phyloP scores from a whole-genome alignment of 495 filamentous ascomycete species.

The Aspergillus saccharolyticus region DNA sequence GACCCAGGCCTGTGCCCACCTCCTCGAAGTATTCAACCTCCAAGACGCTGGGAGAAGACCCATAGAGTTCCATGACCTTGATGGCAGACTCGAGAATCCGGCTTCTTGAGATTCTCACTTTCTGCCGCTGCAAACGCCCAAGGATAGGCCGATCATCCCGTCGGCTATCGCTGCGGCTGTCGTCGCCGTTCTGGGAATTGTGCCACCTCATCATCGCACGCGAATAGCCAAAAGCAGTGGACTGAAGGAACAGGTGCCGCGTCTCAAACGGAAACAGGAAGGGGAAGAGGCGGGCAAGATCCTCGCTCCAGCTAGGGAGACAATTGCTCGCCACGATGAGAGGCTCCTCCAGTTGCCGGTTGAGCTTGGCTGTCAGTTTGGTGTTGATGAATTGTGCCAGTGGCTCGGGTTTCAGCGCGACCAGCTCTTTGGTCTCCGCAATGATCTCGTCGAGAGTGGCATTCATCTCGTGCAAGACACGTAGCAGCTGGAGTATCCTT shows the following conservation, averaged over 20 bases:
- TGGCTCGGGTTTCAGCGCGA: constrained; percentile 74
- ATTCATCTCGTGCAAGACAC: constrained; percentile 90
- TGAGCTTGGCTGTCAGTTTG: constrained; percentile 97
- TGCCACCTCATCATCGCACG: constrained; percentile 98
- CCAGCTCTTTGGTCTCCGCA: constrained; percentile 70
- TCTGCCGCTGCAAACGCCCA: constrained; percentile 91
- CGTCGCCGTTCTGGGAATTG: constrained; percentile 76
- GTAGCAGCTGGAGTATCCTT: constrained; percentile 81
- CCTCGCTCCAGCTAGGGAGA: constrained; percentile 93
- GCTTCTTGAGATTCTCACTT: constrained; percentile 88
- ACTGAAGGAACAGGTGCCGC: constrained; percentile 92
- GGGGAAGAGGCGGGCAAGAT: constrained; percentile 90
- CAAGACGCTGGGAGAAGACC: constrained; percentile 86
- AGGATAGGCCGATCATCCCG: constrained; percentile 88
- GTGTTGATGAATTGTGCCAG: constrained; percentile 97
- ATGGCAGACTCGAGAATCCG: constrained; percentile 94
- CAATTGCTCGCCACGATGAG: constrained; percentile 97
- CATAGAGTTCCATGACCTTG: constrained; percentile 99
- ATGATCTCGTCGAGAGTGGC: constrained; percentile 94
- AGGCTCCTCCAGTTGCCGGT: constrained; percentile 96
- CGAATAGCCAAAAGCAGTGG: constrained; percentile 96
- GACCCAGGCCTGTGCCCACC: constrained; percentile 92
- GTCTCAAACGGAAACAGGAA: constrained; percentile 99
- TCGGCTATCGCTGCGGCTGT: constrained; percentile 71
- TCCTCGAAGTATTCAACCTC: constrained; percentile 99